These are phyloP conservation scores for Zygoascus biomembranicola DNA, from an alignment of 805 yeast species.

Conservation along the genomic window DNA sequence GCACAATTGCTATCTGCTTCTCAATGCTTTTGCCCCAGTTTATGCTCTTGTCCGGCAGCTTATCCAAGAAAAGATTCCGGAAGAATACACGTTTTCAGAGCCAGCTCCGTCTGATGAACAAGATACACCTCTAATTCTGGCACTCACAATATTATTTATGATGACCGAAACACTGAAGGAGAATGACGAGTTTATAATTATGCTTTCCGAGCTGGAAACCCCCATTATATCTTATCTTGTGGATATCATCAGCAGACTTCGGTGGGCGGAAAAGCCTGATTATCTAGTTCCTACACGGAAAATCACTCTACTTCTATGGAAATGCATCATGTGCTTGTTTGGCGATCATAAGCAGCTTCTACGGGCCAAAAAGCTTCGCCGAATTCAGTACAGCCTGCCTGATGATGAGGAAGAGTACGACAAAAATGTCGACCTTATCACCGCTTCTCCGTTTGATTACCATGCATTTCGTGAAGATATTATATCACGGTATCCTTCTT, in stretches of 20 bases:
- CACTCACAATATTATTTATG: slow-evolving; percentile 23
- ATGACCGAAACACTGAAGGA: slow-evolving; percentile 8
- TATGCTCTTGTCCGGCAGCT: background rate
- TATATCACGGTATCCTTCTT: slow-evolving; percentile 66
- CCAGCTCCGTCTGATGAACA: background rate
- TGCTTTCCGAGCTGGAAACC: slow-evolving; percentile 16
- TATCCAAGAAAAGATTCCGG: background rate
- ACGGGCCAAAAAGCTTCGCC: slow-evolving; percentile 40
- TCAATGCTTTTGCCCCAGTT: background rate
- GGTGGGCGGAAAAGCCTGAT: slow-evolving; percentile 43
- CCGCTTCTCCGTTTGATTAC: slow-evolving; percentile 79
- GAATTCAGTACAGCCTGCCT: slow-evolving; percentile 34
- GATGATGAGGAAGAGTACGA: slow-evolving; percentile 12
- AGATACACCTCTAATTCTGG: slow-evolving; percentile 1
- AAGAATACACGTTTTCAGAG: background rate
- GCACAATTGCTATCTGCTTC: slow-evolving; percentile 19
- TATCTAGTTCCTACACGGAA: slow-evolving; percentile 32
- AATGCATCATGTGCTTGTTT: slow-evolving; percentile 44
- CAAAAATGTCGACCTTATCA: slow-evolving; percentile 24
- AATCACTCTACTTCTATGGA: slow-evolving; percentile 44
- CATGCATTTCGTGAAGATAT: slow-evolving; percentile 71
- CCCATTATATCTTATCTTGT: slow-evolving; percentile 40
- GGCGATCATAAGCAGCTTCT: slow-evolving; percentile 44
- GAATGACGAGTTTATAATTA: slow-evolving; percentile 14
- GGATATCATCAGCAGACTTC: slow-evolving; percentile 54